Conservation (phyloP, 495 filamentous ascomycete species). For the Penicillium waksmanii region DNA sequence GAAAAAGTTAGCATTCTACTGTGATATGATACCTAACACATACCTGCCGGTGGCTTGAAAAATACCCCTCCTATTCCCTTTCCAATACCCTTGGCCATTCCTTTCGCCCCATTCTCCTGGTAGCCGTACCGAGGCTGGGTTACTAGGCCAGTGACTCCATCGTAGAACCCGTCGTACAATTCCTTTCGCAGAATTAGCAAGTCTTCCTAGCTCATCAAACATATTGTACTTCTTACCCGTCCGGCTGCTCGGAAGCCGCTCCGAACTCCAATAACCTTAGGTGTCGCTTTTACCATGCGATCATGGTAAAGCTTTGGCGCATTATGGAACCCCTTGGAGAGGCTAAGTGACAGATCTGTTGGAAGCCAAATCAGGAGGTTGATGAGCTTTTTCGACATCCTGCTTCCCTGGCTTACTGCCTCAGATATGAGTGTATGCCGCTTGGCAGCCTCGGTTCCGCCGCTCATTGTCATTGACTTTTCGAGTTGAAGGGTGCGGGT, state of each 20-base stretch:
- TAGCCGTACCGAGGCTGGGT: conserved; percentile 72
- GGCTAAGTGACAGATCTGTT: conserved; percentile 75
- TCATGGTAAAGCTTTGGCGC: conserved; percentile 79
- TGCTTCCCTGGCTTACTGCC: conserved; percentile 40
- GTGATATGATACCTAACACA: conserved; percentile 24
- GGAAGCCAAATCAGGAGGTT: conserved; percentile 73
- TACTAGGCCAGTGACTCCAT: conserved; percentile 74
- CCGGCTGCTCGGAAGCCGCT: conserved; percentile 65
- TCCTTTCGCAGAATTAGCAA: conserved; percentile 57
- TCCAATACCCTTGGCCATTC: conserved; percentile 73
- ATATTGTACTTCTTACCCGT: conserved; percentile 49
- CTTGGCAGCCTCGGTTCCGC: conserved; percentile 3
- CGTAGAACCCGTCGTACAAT: conserved; percentile 68
- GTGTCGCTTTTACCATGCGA: conserved; percentile 65
- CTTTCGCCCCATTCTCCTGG: conserved; percentile 67
- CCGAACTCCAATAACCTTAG: conserved; percentile 75
- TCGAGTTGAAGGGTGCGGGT: conserved; percentile 23
- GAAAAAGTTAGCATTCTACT: conserved; percentile 26
- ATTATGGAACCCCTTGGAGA: conserved; percentile 87
- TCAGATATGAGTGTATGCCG: conserved; percentile 16
- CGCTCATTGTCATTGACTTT: conserved; percentile 17
- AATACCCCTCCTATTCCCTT: conserved; percentile 75
- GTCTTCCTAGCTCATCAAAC: background rate
- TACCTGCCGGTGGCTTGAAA: conserved; percentile 73
- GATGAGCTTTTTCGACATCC: conserved; percentile 62